Base-by-base conservation (phyloP, 73 alveolate species). In the Paraurostyla sp. region DNA sequence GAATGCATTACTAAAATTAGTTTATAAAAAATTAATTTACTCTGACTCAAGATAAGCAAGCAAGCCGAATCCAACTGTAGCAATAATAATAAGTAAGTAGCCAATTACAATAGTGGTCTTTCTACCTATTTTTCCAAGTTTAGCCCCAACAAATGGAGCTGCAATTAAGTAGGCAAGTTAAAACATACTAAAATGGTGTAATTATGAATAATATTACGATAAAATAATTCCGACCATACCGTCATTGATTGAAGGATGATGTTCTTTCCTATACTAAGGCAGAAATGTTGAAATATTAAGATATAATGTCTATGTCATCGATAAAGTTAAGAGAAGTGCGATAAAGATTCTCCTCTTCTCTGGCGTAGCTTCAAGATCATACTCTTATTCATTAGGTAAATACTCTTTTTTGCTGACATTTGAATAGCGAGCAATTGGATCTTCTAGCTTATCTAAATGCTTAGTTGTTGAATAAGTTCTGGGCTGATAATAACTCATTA, bases 261-360 rank as follows among this genome's bases (percentile, higher is more conserved):
- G 9, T 78, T 78, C 78, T 33, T 46, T 40, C 29, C 80, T 78
- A 43, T 78, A 78, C 40, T 51, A 23, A 2, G 89, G 89, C n/a
- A 78, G 62, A 33, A 78, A 78, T 16, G 89, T 78, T 1, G 89
- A 54, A 11, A 78, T 78, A 78, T 78, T 78, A 58, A 78, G 43
- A 54, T 78, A 78, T 4, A 78, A 36, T 36, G 78, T 49, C 41
- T 78, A 20, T 36, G 89, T 51, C 65, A 78, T 78, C 6, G 65
- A 9, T 29, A 78, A 22, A 32, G 89, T 51, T 49, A 78, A 23
- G 43, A 78, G 29, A 32, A 78, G 16, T 29, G 89, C 78, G 25
- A 78, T 29, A 25, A 78, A 54, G 4, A 78, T 78, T n/a, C 46
- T 59, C 35, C 27, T 59, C 78, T 78, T 78, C 27, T 54, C 76